Evolutionary conservation across 345 rosid species (phyloP), one percentile per base, ranked within the genome.

Genomic region (Crucihimalaya himalaica): DNA sequence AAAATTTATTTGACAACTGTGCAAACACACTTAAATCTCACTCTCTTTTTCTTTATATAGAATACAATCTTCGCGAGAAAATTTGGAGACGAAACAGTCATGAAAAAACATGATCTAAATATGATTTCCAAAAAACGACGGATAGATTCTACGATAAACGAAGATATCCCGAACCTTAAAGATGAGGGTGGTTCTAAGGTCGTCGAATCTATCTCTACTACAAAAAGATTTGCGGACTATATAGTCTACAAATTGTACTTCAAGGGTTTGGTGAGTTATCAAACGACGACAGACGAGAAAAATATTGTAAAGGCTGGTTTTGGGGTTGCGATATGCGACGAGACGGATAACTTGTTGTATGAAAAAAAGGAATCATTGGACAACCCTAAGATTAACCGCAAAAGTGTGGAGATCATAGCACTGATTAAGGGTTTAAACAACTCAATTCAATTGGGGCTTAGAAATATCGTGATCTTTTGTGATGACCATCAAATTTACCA

Each of bases 401-500:
- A 12, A 6, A 28, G n/a, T 35, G 51, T 71, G 2, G 68, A 60
- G 29, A 25, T 71, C 35, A 28, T 34, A 20, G 60, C 52, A 3
- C 4, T 61, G 31, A 12, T 39, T 12, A 47, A 8, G 16, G 75
- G 67, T 3, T 13, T 71, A 47, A 48, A 13, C 25, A 10, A 34
- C 39, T 31, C 51, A 4, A 13, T 25, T 8, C n/a, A 23, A 6
- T 4, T 60, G 50, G 68, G 51, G 59, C 23, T 71, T 3, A 59
- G 29, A 71, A 43, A 48, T 7, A 28, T 71, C 28, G 0, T 29
- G 20, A 60, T 71, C 12, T 52, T 14, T 16, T 70, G 57, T 13
- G 74, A 57, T 57, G 74, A 70, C 12, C 3, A 46, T 58, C 46
- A 11, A 11, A 45, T 71, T 2, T 35, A 11, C 66, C 59, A 47